Evolutionary conservation across 169 alveolate species (phyloP), one percentile per base, ranked within the genome.

Genomic region (Plasmodium inui): DNA sequence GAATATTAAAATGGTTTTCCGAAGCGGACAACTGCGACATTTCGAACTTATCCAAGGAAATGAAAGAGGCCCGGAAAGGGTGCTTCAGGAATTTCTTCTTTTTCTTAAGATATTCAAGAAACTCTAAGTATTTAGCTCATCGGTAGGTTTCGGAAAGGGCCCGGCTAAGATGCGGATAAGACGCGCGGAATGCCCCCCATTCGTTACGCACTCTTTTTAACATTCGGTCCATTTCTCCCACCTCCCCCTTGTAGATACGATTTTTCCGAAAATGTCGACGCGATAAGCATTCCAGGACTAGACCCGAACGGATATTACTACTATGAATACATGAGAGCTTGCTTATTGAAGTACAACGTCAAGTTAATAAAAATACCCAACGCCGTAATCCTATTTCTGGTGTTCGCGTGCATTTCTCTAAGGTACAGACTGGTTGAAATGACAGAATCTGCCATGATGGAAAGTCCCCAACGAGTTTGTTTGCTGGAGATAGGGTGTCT

Each of bases 261-360:
- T 71, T 97, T 97, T 67, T 92, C 94, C 8, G 98, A 97, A 72
- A 96, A 93, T 84, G 96, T 93, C 17, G 96, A 95, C 83, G 94
- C 93, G 41, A 95, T 83, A 96, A 95, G 96, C 91, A 92, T 96
- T 32, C 97, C 95, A 28, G 97, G 95, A 17, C 67, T 96, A 28
- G 97, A 95, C 79, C 97, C 98, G 50, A 94, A 95, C 30, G 97
- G 97, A 32, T 95, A 95, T 82, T 96, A 96, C 81, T 97, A 96
- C 89, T 93, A 92, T 95, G 98, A 97, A 70, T 97, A 97, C 82
- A 76, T 97, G 96, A 86, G 98, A 44, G 98, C 98, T 3, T 92
- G 96, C 41, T 67, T 97, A 44, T 84, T 97, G 50, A 92, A 95
- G 82, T 94, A 94, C 80, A 92, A 96, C 19, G 96, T 95, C 70